These are phyloP conservation scores for Trichophyton rubrum DNA, from an alignment of 2,329 filamentous ascomycete species.

Conservation along the genomic window DNA sequence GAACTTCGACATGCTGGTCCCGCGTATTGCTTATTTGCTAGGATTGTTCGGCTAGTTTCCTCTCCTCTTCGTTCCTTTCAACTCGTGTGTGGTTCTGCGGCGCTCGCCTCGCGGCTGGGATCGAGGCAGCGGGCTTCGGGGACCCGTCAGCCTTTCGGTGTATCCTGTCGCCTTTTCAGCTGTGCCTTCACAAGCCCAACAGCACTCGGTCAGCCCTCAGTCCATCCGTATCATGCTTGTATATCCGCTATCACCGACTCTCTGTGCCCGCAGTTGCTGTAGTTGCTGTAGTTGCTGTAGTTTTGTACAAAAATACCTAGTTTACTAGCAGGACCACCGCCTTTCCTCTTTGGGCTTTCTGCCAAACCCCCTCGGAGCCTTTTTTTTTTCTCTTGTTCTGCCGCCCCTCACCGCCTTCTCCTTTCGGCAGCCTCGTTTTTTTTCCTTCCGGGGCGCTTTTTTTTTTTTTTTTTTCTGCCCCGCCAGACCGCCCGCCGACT, in stretches of 20 bases:
- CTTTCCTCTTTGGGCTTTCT: neutral
- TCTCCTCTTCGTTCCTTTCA: neutral
- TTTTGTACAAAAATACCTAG: too few species aligned
- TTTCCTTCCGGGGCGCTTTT: neutral
- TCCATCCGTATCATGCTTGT: too few species aligned
- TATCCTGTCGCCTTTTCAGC: too few species aligned
- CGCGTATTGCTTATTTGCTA: neutral
- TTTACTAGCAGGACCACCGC: neutral
- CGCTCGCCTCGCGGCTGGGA: neutral
- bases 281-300: too few species aligned
- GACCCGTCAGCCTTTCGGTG: neutral
- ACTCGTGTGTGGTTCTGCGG: neutral
- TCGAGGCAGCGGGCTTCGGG: neutral
- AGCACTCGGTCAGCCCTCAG: too few species aligned
- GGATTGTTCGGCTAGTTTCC: neutral
- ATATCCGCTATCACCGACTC: too few species aligned
- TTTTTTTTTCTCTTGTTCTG: conserved; percentile 3
- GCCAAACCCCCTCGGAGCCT: neutral
- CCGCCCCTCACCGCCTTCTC: neutral
- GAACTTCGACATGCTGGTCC: conserved; percentile 67
- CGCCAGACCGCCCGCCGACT: neutral
- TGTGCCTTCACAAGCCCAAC: too few species aligned
- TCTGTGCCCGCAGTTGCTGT: too few species aligned
- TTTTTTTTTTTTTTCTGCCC: conserved; percentile 1
- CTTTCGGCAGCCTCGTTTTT: neutral